Percentiles rank a stretch among this genome's conserved stretches.
Evolutionary conservation across 108 stramenopile species (phyloP).

Genomic region (Skeletonema tropicum): DNA sequence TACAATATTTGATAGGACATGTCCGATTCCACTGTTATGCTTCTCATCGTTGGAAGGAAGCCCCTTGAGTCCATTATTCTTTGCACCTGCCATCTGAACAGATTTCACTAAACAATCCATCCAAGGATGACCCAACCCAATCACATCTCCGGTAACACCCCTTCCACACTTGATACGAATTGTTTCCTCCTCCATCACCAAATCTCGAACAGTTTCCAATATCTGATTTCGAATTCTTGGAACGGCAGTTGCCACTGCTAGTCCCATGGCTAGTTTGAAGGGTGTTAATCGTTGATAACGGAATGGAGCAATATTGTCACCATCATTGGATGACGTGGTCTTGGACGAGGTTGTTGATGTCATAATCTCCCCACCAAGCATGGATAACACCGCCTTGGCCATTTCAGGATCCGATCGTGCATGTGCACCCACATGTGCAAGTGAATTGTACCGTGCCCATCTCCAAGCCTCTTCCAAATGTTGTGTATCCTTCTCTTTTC

Average conservation of each 20-base stretch:
- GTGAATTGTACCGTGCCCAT: constrained; percentile 46
- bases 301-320: constrained; percentile 21
- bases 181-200: constrained; percentile 50
- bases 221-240: constrained; percentile 38
- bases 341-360: background rate
- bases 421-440: constrained; percentile 41
- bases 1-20: constrained; percentile 31
- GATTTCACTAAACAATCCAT: constrained; percentile 45
- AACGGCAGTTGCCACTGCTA: constrained; percentile 47
- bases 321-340: background rate
- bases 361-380: constrained; percentile 31
- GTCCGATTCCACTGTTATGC: constrained; percentile 5
- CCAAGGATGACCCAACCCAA: constrained; percentile 39
- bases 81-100: constrained; percentile 19
- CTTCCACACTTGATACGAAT: constrained; percentile 25
- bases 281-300: constrained; percentile 51
- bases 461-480: constrained; percentile 31
- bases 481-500: background rate
- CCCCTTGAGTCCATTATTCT: background rate
- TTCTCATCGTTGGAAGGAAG: background rate
- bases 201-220: constrained; percentile 38
- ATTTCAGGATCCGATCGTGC: constrained; percentile 45
- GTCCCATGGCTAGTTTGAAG: constrained; percentile 46
- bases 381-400: constrained; percentile 39
- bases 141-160: constrained; percentile 14